Base-by-base conservation (phyloP, 2,329 filamentous ascomycete species). In the Emmonsiellopsis sp. region DNA sequence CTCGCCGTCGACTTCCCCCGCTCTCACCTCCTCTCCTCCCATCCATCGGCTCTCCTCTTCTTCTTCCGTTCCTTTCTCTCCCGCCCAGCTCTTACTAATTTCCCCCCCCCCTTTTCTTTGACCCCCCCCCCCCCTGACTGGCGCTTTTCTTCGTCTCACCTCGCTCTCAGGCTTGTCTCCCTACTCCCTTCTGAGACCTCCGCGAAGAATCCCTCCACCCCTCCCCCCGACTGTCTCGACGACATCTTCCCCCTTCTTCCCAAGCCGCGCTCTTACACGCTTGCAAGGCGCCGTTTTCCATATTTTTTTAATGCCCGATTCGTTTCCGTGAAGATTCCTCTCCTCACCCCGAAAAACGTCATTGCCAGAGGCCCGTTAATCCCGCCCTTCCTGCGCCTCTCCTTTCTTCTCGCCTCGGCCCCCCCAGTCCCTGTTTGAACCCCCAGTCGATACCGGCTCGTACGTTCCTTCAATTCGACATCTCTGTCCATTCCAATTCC, bases 21-120 rank as follows among this genome's bases (percentile, higher is more conserved):
- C 33, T 10, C 52, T 11, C 31, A 51, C 49, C 57, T 9, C 33
- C 42, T 47, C 34, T 32, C 52, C 53, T 58, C 55, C 58, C 55
- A 57, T 59, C 60, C 58, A 57, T 51, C 61, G 52, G 63, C 62
- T 58, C 58, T 57, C 63, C 65, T 61, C 65, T 66, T 67, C 66
- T 65, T 66, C 64, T 62, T 67, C 61, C 66, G 63, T 63, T 63
- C 58, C 51, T 59, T 60, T 59, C 37, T 53, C 43, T 48, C 21
- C 14, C 10, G n/a, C 37, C 37, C 27, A 17, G 7, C 6, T 17
- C 27, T 34, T 51, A 34, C 10, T 51, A 62, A 58, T 60, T 54
- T 60, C 54, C 52, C 57, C 60, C 57, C 58, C 57, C 52, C 53
- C 55, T 51, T 59, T 57, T 58, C 55, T 55, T 58, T 55, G 56